These are phyloP conservation scores for Aspergillus vadensis DNA, from an alignment of 2,329 filamentous ascomycete species.

Conservation along the genomic window DNA sequence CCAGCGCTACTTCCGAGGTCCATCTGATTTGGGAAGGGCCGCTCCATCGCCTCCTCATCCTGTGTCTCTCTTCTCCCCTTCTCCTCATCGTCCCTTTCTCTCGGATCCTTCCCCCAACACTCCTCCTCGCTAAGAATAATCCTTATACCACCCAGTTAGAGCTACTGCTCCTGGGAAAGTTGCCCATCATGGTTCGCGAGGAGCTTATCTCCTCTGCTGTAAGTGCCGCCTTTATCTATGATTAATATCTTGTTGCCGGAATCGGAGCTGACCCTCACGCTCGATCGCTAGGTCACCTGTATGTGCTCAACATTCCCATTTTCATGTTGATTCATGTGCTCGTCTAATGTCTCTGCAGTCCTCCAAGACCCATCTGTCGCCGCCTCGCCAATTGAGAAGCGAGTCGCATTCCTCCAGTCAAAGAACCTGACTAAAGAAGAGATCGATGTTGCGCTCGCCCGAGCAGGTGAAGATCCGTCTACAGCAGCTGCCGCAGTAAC, in stretches of 20 bases:
- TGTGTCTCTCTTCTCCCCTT: conserved; percentile 16
- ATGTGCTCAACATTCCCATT: conserved; percentile 30
- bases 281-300: conserved; percentile 52
- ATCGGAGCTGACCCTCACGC: conserved; percentile 28
- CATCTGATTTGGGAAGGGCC: conserved; percentile 33
- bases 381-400: conserved; percentile 86
- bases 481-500: conserved; percentile 47
- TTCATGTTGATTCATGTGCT: conserved; percentile 2
- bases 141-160: conserved; percentile 1
- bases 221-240: conserved; percentile 39
- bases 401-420: conserved; percentile 87
- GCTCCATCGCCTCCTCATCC: conserved; percentile 11
- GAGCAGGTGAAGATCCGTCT: conserved; percentile 64
- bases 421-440: conserved; percentile 98
- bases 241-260: conserved; percentile 31
- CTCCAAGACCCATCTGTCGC: conserved; percentile 92
- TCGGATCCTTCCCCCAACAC: conserved; percentile 18
- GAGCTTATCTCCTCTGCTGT: conserved; percentile 84
- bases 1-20: conserved; percentile 40
- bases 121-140: background rate
- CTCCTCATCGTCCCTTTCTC: conserved; percentile 6
- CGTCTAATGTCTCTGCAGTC: conserved; percentile 56
- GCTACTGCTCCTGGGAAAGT: conserved; percentile 13
- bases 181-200: conserved; percentile 81
- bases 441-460: conserved; percentile 78